Evolutionary conservation across 2,329 filamentous ascomycete species (phyloP).

Genomic region (Stagonosporopsis cucurbitacearum): DNA sequence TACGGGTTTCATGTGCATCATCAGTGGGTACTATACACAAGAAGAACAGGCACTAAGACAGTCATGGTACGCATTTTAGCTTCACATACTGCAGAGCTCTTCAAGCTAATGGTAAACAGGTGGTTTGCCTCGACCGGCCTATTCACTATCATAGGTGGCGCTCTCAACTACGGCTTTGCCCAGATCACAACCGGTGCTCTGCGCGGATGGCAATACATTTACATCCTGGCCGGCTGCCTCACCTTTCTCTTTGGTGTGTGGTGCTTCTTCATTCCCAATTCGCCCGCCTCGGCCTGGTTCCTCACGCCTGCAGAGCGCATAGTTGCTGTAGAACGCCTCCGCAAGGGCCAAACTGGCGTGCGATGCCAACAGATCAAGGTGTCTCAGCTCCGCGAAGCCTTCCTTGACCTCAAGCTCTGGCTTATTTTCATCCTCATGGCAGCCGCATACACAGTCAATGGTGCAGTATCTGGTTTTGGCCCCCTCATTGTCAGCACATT

Average conservation of each 20-base stretch:
- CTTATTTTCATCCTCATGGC: slow-evolving; percentile 50
- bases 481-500: slow-evolving; percentile 50
- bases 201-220: slow-evolving; percentile 70
- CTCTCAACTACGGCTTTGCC: slow-evolving; percentile 48
- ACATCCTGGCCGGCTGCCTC: slow-evolving; percentile 64
- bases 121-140: slow-evolving; percentile 67
- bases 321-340: slow-evolving; percentile 57
- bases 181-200: slow-evolving; percentile 45
- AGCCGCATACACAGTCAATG: slow-evolving; percentile 64
- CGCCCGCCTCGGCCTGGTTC: slow-evolving; percentile 73
- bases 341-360: slow-evolving; percentile 58
- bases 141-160: slow-evolving; percentile 43
- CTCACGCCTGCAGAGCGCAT: slow-evolving; percentile 67
- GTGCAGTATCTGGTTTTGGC: slow-evolving; percentile 51
- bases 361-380: slow-evolving; percentile 59
- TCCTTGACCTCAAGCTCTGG: slow-evolving; percentile 55
- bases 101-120: neutral
- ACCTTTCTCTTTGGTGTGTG: slow-evolving; percentile 68
- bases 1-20: slow-evolving; percentile 64
- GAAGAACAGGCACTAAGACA: slow-evolving; percentile 59
- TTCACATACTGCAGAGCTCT: neutral
- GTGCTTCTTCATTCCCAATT: slow-evolving; percentile 71
- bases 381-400: slow-evolving; percentile 59
- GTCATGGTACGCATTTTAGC: slow-evolving; percentile 49
- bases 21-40: slow-evolving; percentile 52